phyloP scores from a whole-genome alignment of 1,284 basidiomycete genomes.

The Cutaneotrichosporon arboriforme region DNA sequence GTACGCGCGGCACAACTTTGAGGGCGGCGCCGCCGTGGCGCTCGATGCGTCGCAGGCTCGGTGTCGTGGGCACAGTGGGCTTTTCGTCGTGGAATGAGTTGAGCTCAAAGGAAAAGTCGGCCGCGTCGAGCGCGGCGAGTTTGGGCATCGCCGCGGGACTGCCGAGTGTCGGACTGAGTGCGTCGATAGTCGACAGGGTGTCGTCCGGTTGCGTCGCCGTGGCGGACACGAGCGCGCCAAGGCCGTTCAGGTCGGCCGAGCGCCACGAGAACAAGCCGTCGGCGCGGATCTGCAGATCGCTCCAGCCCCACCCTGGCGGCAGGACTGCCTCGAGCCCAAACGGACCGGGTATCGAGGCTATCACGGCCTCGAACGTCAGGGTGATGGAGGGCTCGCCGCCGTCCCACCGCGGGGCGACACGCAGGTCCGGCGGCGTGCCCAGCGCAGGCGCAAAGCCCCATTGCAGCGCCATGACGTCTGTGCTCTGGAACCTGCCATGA shows the following conservation, averaged over 20 bases:
- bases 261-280: constrained; percentile 30
- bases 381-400: constrained; percentile 19
- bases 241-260: constrained; percentile 25
- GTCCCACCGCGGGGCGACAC: constrained; percentile 26
- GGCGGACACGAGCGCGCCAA: constrained; percentile 13
- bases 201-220: constrained; percentile 10
- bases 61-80: constrained; percentile 1
- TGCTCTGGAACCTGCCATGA: constrained; percentile 39
- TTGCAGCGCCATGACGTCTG: constrained; percentile 29
- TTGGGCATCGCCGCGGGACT: background rate
- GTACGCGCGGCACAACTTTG: constrained; percentile 8
- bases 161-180: background rate
- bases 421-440: constrained; percentile 19
- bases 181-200: constrained; percentile 26
- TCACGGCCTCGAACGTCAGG: constrained; percentile 22
- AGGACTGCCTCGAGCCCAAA: constrained; percentile 23
- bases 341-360: constrained; percentile 1
- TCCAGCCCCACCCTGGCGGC: constrained; percentile 40
- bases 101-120: constrained; percentile 42
- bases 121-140: constrained; percentile 11
- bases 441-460: constrained; percentile 28
- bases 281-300: constrained; percentile 24
- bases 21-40: background rate
- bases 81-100: constrained; percentile 3
- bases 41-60: constrained; percentile 8